Percentiles rank a stretch among this genome's conserved stretches.
phyloP scores from a whole-genome alignment of 179 eudicot species.

The Heliamphora pulchella region DNA sequence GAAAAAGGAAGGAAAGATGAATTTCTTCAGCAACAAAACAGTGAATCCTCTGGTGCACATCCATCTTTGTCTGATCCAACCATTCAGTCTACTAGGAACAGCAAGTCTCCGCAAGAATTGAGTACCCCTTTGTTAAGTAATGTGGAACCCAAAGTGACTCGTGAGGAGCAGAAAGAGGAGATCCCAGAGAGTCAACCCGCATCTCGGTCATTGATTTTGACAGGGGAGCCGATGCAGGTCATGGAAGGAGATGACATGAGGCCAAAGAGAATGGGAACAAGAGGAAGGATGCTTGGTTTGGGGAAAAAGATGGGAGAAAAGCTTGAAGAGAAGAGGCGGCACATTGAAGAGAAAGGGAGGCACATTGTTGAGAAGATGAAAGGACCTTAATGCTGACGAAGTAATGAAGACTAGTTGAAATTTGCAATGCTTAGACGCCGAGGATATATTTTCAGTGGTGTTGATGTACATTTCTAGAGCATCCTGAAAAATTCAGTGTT shows the following conservation, averaged over 20 bases:
- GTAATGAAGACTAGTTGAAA: background rate
- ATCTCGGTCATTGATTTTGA: conserved; percentile 33
- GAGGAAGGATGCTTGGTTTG: conserved; percentile 70
- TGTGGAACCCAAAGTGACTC: conserved; percentile 22
- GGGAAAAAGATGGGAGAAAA: conserved; percentile 83
- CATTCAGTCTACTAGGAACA: conserved; percentile 24
- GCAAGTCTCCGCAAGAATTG: conserved; percentile 30
- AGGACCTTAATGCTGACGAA: conserved; percentile 23
- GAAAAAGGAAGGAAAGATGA: conserved; percentile 28
- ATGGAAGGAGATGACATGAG: conserved; percentile 49
- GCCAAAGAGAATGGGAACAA: conserved; percentile 51
- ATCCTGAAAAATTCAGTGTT: background rate
- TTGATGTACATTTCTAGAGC: background rate
- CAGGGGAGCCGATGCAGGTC: conserved; percentile 27
- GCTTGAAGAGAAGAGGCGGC: conserved; percentile 70
- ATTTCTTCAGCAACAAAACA: conserved; percentile 13
- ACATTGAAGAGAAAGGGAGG: conserved; percentile 70
- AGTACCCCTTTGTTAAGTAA: conserved; percentile 38
- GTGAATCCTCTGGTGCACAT: conserved; percentile 17
- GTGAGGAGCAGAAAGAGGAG: conserved; percentile 22
- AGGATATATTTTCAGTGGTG: background rate
- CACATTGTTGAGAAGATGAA: conserved; percentile 73
- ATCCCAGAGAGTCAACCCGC: conserved; percentile 24
- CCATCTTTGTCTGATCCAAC: conserved; percentile 19
- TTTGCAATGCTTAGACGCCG: background rate